Evolutionary conservation across 345 rosid genomes (phyloP).

Genomic region (Melastoma malabathricum): DNA sequence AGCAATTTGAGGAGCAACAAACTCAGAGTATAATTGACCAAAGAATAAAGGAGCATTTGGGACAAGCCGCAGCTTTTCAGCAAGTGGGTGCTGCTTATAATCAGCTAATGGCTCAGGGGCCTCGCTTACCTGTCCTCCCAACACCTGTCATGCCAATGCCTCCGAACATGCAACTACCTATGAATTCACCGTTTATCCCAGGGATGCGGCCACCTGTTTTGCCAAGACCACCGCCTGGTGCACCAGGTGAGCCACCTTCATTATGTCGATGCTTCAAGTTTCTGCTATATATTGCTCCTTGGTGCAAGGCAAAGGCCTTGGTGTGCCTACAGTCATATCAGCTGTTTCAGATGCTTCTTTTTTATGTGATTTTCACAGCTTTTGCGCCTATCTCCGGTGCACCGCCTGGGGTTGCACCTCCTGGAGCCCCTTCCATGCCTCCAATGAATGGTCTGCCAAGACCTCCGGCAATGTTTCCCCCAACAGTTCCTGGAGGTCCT

Average conservation of each 20-base stretch:
- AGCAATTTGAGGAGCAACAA: conserved; percentile 98
- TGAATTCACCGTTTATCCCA: conserved; percentile 30
- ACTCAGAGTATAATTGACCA: conserved; percentile 93
- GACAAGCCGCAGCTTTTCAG: conserved; percentile 70
- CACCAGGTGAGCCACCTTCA: conserved; percentile 25
- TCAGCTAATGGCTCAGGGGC: conserved; percentile 66
- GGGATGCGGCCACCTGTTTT: conserved; percentile 84
- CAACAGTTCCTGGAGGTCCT: no score
- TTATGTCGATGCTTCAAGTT: background rate
- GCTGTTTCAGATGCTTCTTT: no score
- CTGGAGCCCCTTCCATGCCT: no score
- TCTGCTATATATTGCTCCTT: no score
- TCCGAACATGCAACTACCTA: conserved; percentile 19
- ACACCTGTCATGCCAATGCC: conserved; percentile 44
- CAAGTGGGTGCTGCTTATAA: conserved; percentile 88
- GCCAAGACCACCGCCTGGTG: conserved; percentile 62
- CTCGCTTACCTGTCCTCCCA: conserved; percentile 68
- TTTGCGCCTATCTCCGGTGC: no score
- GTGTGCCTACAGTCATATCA: no score
- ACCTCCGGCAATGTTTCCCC: no score
- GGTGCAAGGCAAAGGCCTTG: no score
- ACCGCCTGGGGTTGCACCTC: no score
- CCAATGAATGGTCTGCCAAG: no score
- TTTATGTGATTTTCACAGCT: no score
- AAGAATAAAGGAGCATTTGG: conserved; percentile 91